Percentiles rank a stretch among this genome's conserved stretches.
phyloP scores from a whole-genome alignment of 2,329 filamentous ascomycete genomes.

The Fusarium chaquense region DNA sequence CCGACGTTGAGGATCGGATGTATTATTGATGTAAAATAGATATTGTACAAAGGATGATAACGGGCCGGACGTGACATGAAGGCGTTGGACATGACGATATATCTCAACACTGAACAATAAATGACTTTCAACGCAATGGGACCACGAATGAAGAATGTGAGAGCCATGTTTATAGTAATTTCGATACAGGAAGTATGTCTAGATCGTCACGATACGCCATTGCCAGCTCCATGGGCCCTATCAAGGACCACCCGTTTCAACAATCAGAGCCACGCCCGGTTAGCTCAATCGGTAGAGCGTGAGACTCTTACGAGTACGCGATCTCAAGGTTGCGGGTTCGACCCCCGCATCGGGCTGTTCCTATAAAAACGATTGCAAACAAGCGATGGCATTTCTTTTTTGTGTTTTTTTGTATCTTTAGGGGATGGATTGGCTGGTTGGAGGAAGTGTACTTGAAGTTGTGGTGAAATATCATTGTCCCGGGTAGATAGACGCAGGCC shows the following conservation, averaged over 20 bases:
- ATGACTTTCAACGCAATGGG: background rate
- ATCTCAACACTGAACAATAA: conserved; percentile 39
- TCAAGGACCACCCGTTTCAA: background rate
- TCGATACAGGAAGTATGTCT: fast-evolving
- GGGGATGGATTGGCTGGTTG: fast-evolving
- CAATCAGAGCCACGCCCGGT: conserved; percentile 51
- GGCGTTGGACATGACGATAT: conserved; percentile 35
- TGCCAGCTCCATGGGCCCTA: fast-evolving
- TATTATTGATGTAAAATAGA: conserved; percentile 38
- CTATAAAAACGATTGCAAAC: conserved; percentile 49
- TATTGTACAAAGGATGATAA: conserved; percentile 34
- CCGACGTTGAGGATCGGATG: conserved; percentile 13
- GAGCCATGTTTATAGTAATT: background rate
- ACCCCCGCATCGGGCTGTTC: conserved; percentile 59
- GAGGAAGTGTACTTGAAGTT: too few species aligned
- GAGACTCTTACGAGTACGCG: conserved; percentile 68
- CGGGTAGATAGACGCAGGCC: background rate
- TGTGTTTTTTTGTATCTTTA: background rate
- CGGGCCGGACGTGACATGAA: conserved; percentile 22
- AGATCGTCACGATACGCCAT: fast-evolving
- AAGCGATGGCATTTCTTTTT: conserved; percentile 39
- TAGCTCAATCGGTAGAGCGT: conserved; percentile 68
- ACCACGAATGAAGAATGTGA: background rate
- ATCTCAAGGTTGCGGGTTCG: conserved; percentile 70
- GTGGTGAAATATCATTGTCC: background rate